These are phyloP conservation scores for Tolypocladium nubicola DNA, from an alignment of 2,329 filamentous ascomycete genomes.

Conservation along the genomic window DNA sequence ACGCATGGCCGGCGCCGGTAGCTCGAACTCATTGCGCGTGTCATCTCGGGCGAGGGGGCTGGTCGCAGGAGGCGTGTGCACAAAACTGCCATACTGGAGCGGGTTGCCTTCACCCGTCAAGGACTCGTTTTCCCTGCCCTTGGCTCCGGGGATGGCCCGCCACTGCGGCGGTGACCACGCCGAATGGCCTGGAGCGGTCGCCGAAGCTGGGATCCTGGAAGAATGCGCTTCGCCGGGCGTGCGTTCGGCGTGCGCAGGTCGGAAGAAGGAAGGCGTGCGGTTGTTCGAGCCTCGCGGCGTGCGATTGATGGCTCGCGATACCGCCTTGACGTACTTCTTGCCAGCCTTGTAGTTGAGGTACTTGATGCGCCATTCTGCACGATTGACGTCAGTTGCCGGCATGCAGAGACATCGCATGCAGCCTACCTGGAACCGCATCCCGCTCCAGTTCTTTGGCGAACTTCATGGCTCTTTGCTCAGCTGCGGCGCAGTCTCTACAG, in stretches of 20 bases:
- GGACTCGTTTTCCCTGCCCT: conserved; percentile 1
- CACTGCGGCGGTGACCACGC: neutral
- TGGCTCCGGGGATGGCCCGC: neutral
- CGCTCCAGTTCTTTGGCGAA: conserved; percentile 73
- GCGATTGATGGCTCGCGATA: conserved; percentile 59
- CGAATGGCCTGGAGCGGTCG: neutral
- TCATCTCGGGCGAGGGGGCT: conserved; percentile 9
- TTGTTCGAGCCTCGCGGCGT: conserved; percentile 32
- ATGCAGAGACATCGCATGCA: neutral
- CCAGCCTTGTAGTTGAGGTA: conserved; percentile 93
- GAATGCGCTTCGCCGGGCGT: neutral
- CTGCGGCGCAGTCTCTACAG: conserved; percentile 3
- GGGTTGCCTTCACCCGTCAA: conserved; percentile 21
- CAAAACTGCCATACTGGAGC: conserved; percentile 44
- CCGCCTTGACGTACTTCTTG: conserved; percentile 86
- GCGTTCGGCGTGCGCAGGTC: conserved; percentile 8
- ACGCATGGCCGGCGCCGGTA: conserved; percentile 43
- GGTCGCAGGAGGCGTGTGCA: conserved; percentile 27
- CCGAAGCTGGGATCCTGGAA: neutral
- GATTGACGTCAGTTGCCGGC: conserved; percentile 1
- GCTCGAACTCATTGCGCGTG: conserved; percentile 30
- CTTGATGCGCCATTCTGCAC: conserved; percentile 75
- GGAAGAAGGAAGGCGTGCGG: conserved; percentile 19
- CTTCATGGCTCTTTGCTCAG: conserved; percentile 38
- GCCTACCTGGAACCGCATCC: conserved; percentile 68